Base-by-base conservation (phyloP, 176 grass and related monocot species). In the Oryza longistaminata region DNA sequence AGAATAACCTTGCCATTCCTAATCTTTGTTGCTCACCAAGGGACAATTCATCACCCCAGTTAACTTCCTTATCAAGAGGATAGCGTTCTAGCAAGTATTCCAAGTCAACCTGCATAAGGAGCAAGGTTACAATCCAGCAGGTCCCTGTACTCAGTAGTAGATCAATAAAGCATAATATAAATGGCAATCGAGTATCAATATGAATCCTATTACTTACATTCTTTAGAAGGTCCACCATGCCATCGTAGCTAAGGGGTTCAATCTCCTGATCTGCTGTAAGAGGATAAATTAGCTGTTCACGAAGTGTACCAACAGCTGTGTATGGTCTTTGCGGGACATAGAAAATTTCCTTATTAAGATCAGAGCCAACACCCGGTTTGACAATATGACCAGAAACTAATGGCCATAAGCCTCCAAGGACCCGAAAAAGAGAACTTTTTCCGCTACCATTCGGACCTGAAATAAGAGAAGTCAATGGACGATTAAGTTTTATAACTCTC, bases 271-370 rank as follows among this genome's bases (percentile, higher is more conserved):
- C 93, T 70, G 82, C 70, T 68, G 91, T 96, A 46, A 96, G 91
- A 82, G 96, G 96, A 88, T 99, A 99, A 68, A 99, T 99, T 81
- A 99, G 79, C 71, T 99, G 96, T 89, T 99, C 96, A 69, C 93
- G 88, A 66, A 99, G 96, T 67, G 96, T 99, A 77, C 96, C 96
- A 87, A 99, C 96, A 85, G 96, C 96, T 87, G 93, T 99, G 81
- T 99, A 99, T 71, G 96, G 96, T 53, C 96, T 93, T 88, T 99
- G 96, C 19, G 96, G 96, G 33, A 99, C 96, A 93, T 99, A 99
- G 83, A 99, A 99, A 25, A 99, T 99, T 87, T 99, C 96, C 88
- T 99, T 99, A 80, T 99, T 99, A 65, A 99, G 93, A 93, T 99
- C 91, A 7, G 91, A 95, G 84, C 96, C 96, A 84, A 99, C 88